These are phyloP conservation scores for Kluyveromyces sp. DNA, from an alignment of 1,139 yeast genomes.

Conservation along the genomic window DNA sequence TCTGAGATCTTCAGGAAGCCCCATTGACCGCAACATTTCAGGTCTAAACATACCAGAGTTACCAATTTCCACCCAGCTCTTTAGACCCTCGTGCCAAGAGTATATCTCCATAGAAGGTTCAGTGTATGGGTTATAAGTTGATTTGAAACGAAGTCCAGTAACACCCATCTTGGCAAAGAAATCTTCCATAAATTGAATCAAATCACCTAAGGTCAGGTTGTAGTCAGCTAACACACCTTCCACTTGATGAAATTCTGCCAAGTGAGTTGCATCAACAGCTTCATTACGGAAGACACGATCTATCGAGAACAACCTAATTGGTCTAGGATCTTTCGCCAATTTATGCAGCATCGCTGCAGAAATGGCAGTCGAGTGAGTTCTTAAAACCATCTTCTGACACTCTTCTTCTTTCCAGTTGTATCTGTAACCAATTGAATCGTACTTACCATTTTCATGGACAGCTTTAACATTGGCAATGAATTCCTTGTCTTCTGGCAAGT, in stretches of 20 bases:
- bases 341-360: slow-evolving; percentile 83
- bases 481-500: slow-evolving; percentile 68
- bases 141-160: slow-evolving; percentile 88
- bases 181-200: slow-evolving; percentile 97
- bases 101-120: slow-evolving; percentile 98
- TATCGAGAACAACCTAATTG: slow-evolving; percentile 87
- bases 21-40: slow-evolving; percentile 98
- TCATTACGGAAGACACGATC: slow-evolving; percentile 99
- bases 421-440: slow-evolving; percentile 94
- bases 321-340: slow-evolving; percentile 84
- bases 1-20: slow-evolving; percentile 87
- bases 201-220: slow-evolving; percentile 87
- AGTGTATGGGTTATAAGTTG: slow-evolving; percentile 97
- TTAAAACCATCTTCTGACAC: slow-evolving; percentile 80
- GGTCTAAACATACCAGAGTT: slow-evolving; percentile 99
- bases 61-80: slow-evolving; percentile 98
- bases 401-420: slow-evolving; percentile 95
- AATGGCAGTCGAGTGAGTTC: slow-evolving; percentile 97
- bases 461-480: slow-evolving; percentile 72
- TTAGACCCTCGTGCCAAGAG: slow-evolving; percentile 91
- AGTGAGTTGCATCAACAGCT: slow-evolving; percentile 99
- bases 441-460: slow-evolving; percentile 87
- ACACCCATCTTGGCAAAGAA: slow-evolving; percentile 98
- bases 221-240: slow-evolving; percentile 99
- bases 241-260: slow-evolving; percentile 98